A percentile compares a stretch with the other conserved stretches of the same genome.
These are phyloP conservation scores for Trypanosomatidae sp. DNA, from an alignment of 208 protist genomes.

Conservation along the genomic window DNA sequence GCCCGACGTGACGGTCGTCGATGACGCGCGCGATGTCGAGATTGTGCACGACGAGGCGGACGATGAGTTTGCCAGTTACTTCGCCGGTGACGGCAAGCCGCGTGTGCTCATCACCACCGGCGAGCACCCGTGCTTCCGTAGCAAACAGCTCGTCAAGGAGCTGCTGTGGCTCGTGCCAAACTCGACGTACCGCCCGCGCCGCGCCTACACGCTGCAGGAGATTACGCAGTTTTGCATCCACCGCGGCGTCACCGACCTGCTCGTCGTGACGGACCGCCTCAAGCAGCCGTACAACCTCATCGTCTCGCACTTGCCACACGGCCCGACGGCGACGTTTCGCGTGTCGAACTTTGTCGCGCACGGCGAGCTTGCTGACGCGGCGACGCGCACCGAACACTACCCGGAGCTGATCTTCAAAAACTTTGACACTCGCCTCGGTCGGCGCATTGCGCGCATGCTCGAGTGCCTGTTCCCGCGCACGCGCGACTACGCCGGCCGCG, in stretches of 20 bases:
- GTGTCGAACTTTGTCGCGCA: slow-evolving; percentile 79
- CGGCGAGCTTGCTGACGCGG: slow-evolving; percentile 66
- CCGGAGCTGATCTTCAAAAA: slow-evolving; percentile 92
- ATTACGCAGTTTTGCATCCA: slow-evolving; percentile 87
- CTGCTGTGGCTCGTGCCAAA: slow-evolving; percentile 83
- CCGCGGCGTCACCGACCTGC: slow-evolving; percentile 82
- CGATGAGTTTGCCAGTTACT: slow-evolving; percentile 83
- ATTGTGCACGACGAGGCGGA: slow-evolving; percentile 81
- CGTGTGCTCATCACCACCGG: slow-evolving; percentile 82
- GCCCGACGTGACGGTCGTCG: slow-evolving; percentile 63
- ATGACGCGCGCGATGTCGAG: slow-evolving; percentile 54
- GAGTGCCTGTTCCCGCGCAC: slow-evolving; percentile 83
- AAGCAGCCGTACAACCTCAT: slow-evolving; percentile 84
- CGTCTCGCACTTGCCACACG: slow-evolving; percentile 80
- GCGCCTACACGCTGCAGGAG: slow-evolving; percentile 84
- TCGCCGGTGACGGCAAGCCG: slow-evolving; percentile 45
- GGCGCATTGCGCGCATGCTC: slow-evolving; percentile 73
- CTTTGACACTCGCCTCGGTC: slow-evolving; percentile 86
- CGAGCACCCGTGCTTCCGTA: slow-evolving; percentile 72
- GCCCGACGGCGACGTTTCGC: slow-evolving; percentile 82
- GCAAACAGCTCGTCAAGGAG: slow-evolving; percentile 83
- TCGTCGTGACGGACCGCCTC: slow-evolving; percentile 77
- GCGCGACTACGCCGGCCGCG: slow-evolving; percentile 80
- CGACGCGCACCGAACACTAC: slow-evolving; percentile 82
- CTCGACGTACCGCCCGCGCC: slow-evolving; percentile 71